A percentile compares a stretch with the other conserved stretches of the same genome.
phyloP scores from a whole-genome alignment of 169 alveolate species.

The Eimeria maxima region DNA sequence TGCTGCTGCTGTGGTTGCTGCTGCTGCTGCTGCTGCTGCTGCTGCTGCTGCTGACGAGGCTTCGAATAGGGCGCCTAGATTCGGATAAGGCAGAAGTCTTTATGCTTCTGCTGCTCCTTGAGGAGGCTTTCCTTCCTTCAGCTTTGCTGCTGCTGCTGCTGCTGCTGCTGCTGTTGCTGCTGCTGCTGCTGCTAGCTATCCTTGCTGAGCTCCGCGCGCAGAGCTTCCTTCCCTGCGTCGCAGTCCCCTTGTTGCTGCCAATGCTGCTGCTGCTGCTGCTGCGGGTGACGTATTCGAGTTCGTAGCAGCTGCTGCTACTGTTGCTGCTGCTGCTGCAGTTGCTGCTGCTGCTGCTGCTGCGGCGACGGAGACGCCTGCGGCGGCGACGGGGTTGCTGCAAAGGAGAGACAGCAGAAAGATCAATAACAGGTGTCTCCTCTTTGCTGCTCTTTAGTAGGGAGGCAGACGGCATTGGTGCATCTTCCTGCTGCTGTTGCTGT shows the following conservation, averaged over 20 bases:
- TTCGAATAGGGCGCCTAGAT: too few species aligned
- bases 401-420: not conserved
- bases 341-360: slow-evolving; percentile 20
- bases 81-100: too few species aligned
- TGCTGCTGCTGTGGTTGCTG: not conserved
- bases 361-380: not conserved
- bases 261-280: not conserved
- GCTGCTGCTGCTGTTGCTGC: not conserved
- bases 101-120: not conserved
- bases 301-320: slow-evolving; percentile 16
- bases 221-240: not conserved
- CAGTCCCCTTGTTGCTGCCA: not conserved
- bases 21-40: too few species aligned
- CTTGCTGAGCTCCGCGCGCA: too few species aligned
- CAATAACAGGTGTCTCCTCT: not conserved
- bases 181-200: not conserved
- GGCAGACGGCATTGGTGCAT: slow-evolving; percentile 13
- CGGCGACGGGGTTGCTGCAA: not conserved
- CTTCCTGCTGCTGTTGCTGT: not conserved
- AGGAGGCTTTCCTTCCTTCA: too few species aligned
- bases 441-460: not conserved
- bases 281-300: not conserved
- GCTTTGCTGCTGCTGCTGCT: too few species aligned
- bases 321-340: not conserved
- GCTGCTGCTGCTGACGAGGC: too few species aligned